Evolutionary conservation across 2,329 filamentous ascomycete genomes (phyloP).

Genomic region (Fusarium haematococcum): DNA sequence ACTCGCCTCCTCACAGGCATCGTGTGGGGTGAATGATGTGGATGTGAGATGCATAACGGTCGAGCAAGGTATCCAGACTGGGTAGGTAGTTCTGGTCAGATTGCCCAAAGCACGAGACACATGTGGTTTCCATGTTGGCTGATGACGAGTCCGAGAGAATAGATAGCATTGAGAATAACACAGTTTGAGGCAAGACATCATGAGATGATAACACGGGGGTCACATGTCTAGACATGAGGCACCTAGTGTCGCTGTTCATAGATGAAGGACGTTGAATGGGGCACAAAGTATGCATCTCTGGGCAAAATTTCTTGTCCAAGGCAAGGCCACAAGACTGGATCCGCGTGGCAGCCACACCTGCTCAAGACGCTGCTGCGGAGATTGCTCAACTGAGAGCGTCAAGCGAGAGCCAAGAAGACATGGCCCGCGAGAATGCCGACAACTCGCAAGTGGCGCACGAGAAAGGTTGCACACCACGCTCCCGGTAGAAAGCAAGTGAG

Average conservation of each 20-base stretch:
- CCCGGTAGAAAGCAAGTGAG: background rate
- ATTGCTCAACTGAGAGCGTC: constrained; percentile 4
- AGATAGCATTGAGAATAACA: constrained; percentile 9
- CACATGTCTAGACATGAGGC: constrained; percentile 8
- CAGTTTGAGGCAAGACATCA: constrained; percentile 20
- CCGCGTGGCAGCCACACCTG: constrained; percentile 3
- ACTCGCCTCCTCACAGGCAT: constrained; percentile 19
- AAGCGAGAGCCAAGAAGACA: constrained; percentile 16
- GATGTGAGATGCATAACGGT: constrained; percentile 7
- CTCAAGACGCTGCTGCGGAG: constrained; percentile 1
- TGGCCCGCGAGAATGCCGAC: constrained; percentile 15
- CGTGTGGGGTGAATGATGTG: constrained; percentile 9
- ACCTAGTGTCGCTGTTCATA: constrained; percentile 11
- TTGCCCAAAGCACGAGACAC: constrained; percentile 3
- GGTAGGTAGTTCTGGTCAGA: constrained; percentile 2
- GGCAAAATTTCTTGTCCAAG: background rate
- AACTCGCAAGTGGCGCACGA: constrained; percentile 7
- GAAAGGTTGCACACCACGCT: constrained; percentile 11
- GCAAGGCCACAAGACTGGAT: background rate
- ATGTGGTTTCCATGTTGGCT: constrained; percentile 8
- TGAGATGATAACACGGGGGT: constrained; percentile 20
- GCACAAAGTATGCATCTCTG: background rate
- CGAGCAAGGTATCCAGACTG: background rate
- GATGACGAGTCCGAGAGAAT: constrained; percentile 1
- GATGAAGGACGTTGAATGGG: constrained; percentile 7